These are phyloP conservation scores for Anthostomella pinea DNA, from an alignment of 2,329 filamentous ascomycete species.

Conservation along the genomic window DNA sequence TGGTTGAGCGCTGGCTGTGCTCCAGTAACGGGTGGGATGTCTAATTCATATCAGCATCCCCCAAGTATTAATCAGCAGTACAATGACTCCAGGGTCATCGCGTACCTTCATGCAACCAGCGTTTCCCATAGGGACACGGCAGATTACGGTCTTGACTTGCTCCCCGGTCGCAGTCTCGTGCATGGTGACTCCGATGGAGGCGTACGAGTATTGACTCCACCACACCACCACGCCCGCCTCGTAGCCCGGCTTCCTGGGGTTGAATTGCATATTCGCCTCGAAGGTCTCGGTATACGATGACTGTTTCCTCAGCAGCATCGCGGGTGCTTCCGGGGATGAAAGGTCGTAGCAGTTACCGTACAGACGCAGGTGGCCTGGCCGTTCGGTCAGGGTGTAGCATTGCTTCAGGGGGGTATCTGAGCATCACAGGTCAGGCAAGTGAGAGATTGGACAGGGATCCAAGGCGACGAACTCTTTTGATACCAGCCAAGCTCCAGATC, in stretches of 20 bases:
- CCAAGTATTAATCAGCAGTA: background rate
- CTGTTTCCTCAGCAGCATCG: constrained; percentile 54
- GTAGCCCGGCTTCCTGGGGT: constrained; percentile 38
- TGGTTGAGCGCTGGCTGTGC: background rate
- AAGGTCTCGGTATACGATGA: constrained; percentile 41
- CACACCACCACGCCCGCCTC: constrained; percentile 54
- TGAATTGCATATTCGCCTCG: constrained; percentile 43
- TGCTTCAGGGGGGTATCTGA: constrained; percentile 46
- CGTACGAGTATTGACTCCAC: constrained; percentile 48
- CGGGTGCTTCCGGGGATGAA: constrained; percentile 47
- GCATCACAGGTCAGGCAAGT: background rate
- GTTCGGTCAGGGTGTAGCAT: constrained; percentile 45
- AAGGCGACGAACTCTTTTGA: constrained; percentile 30
- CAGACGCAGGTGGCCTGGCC: constrained; percentile 43
- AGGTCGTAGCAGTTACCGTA: constrained; percentile 52
- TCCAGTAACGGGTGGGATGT: background rate
- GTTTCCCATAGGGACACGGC: no score
- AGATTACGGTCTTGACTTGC: no score
- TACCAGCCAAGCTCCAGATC: constrained; percentile 38
- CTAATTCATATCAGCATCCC: background rate
- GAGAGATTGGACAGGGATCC: background rate
- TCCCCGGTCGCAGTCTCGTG: no score
- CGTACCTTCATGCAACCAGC: no score
- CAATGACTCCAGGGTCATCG: background rate
- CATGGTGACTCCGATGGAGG: constrained; percentile 29